Evolutionary conservation across 2,329 filamentous ascomycete genomes (phyloP).

Genomic region (Kalmusia sp.): DNA sequence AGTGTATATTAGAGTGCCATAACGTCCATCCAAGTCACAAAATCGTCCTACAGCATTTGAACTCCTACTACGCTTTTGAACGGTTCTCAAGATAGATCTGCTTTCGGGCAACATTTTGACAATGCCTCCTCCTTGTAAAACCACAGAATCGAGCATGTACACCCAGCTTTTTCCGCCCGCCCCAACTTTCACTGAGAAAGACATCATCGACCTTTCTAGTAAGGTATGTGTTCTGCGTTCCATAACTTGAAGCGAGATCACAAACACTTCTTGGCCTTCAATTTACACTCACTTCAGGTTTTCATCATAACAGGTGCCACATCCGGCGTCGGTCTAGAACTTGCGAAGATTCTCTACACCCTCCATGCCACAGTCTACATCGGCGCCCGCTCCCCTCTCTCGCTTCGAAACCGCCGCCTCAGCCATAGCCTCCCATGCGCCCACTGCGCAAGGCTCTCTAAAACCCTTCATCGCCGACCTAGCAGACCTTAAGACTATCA

Average conservation of each 20-base stretch:
- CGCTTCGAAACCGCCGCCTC: conserved; percentile 54
- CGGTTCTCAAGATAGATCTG: too few species aligned
- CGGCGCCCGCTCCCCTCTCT: conserved; percentile 52
- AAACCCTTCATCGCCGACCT: conserved; percentile 41
- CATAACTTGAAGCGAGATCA: too few species aligned
- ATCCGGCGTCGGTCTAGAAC: conserved; percentile 56
- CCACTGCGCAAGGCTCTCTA: conserved; percentile 38
- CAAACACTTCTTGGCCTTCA: neutral
- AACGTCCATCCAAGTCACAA: too few species aligned
- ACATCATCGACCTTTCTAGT: conserved; percentile 52
- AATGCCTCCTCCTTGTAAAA: too few species aligned
- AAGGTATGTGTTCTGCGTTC: conserved; percentile 29
- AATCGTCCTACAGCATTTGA: too few species aligned
- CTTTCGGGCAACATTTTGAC: too few species aligned
- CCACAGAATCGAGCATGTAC: conserved; percentile 9
- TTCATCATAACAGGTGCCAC: conserved; percentile 59
- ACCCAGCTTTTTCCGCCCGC: conserved; percentile 37
- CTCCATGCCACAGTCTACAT: conserved; percentile 62
- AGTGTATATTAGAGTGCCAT: too few species aligned
- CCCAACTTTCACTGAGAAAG: conserved; percentile 52
- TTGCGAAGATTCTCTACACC: conserved; percentile 60
- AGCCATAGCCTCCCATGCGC: conserved; percentile 46
- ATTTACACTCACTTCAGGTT: conserved; percentile 37
- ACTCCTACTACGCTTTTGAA: too few species aligned
- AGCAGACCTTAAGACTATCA: conserved; percentile 49